Percentiles rank a stretch among this genome's conserved stretches.
These are phyloP conservation scores for Wickerhamomyces sp. DNA, from an alignment of 1,139 yeast species.

Conservation along the genomic window DNA sequence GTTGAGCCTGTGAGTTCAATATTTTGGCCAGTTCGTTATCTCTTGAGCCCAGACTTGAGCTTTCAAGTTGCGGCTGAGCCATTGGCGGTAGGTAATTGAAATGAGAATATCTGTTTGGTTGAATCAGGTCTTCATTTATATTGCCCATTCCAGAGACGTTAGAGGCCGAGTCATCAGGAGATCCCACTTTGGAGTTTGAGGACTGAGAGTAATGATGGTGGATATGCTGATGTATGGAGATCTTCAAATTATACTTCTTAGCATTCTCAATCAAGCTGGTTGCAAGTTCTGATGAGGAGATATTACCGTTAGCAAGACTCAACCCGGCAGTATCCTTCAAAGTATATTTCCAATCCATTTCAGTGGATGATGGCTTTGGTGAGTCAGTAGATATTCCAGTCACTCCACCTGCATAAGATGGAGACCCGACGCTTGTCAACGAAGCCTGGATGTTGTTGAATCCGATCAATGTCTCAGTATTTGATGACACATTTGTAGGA, in stretches of 20 bases:
- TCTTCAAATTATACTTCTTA: constrained; percentile 48
- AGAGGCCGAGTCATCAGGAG: constrained; percentile 22
- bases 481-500: neutral
- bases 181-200: constrained; percentile 8
- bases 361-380: constrained; percentile 23
- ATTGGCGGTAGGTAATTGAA: constrained; percentile 70
- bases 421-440: constrained; percentile 5
- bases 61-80: constrained; percentile 61
- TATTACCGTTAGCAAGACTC: constrained; percentile 40
- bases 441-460: constrained; percentile 1
- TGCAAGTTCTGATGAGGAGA: constrained; percentile 47
- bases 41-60: constrained; percentile 37
- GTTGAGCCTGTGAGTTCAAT: constrained; percentile 28
- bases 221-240: constrained; percentile 81
- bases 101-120: constrained; percentile 57
- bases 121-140: constrained; percentile 40
- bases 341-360: constrained; percentile 36
- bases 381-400: constrained; percentile 2
- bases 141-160: constrained; percentile 22
- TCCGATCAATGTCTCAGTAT: neutral
- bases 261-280: constrained; percentile 60
- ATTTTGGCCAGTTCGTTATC: constrained; percentile 40
- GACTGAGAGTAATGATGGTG: constrained; percentile 36
- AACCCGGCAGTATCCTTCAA: constrained; percentile 32
- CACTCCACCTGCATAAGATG: constrained; percentile 8